Evolutionary conservation across 345 rosid species (phyloP).

Genomic region (sweet orange (Citrus sinensis)): DVS_A1.0 CM039163.1:25728501-25729000

Average conservation of each 20-base stretch:
- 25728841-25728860: constrained; percentile 55
- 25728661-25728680: not conserved
- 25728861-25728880: constrained; percentile 56
- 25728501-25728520: not conserved
- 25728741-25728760: not conserved
- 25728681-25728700: too few species aligned
- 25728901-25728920: constrained; percentile 45
- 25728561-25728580: not conserved
- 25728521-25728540: not conserved
- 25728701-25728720: not conserved
- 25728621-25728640: too few species aligned
- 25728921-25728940: constrained; percentile 63
- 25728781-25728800: not conserved
- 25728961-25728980: constrained; percentile 60
- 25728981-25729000: constrained; percentile 73
- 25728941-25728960: constrained; percentile 53
- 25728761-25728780: not conserved
- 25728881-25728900: constrained; percentile 84
- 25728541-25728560: not conserved
- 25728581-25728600: too few species aligned
- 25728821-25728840: not conserved
- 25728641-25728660: not conserved
- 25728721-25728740: not conserved
- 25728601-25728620: too few species aligned
- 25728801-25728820: not conserved